Evolutionary conservation across 257 asterid species (phyloP).

Genomic region (Nicotiana noctiflora): DNA sequence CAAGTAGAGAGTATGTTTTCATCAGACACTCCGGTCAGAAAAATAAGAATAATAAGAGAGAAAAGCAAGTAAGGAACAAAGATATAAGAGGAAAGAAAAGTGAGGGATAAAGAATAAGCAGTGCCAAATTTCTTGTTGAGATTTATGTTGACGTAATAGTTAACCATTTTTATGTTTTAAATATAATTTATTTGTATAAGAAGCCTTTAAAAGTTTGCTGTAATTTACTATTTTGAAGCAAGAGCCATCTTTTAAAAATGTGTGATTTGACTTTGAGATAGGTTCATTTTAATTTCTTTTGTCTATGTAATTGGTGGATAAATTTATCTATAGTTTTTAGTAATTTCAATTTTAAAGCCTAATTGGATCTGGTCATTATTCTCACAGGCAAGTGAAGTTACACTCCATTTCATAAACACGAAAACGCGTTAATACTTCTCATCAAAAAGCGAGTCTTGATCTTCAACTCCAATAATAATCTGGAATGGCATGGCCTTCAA

Average conservation of each 20-base stretch:
- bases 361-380: neutral
- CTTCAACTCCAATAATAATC: neutral
- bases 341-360: neutral
- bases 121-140: neutral
- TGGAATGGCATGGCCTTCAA: slow-evolving; percentile 77
- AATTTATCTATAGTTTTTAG: too few species aligned
- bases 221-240: neutral
- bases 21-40: too few species aligned
- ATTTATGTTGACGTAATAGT: too few species aligned
- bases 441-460: neutral
- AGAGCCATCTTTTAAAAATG: neutral
- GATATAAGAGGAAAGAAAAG: too few species aligned
- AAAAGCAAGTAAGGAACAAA: too few species aligned
- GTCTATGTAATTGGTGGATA: too few species aligned
- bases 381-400: neutral
- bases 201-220: neutral
- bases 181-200: too few species aligned
- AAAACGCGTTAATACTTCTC: neutral
- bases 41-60: too few species aligned
- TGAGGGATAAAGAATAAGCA: too few species aligned
- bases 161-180: too few species aligned
- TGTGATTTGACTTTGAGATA: neutral
- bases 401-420: neutral
- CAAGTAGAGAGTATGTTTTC: too few species aligned
- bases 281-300: too few species aligned